A percentile compares a stretch with the other conserved stretches of the same genome.
These are phyloP conservation scores for Lepidopterella palustris DNA, from an alignment of 495 filamentous ascomycete species.

Conservation along the genomic window DNA sequence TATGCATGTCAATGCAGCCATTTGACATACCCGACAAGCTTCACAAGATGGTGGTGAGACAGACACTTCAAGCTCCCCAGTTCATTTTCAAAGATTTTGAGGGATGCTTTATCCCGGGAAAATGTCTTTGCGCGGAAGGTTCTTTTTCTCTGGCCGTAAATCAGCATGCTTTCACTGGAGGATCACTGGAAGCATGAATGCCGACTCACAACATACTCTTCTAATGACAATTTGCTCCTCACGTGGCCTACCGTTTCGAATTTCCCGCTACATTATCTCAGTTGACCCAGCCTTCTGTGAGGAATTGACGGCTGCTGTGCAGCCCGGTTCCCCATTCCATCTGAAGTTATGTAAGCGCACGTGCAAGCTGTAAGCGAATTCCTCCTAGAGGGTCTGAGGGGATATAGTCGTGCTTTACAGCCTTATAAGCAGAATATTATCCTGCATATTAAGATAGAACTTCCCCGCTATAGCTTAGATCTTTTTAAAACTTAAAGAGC, in stretches of 20 bases:
- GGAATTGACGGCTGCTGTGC: no score
- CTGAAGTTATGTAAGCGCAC: no score
- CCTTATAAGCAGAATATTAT: no score
- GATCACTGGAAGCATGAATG: not conserved
- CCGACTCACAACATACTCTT: conserved; percentile 7
- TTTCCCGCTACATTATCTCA: no score
- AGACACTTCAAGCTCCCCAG: conserved; percentile 10
- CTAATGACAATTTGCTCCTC: conserved; percentile 4
- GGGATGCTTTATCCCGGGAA: not conserved
- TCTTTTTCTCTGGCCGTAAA: not conserved
- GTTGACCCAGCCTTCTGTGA: no score
- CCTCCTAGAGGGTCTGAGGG: no score
- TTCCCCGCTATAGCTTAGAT: no score
- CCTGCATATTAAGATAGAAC: no score
- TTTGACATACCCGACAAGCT: conserved; percentile 12
- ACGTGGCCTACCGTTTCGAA: conserved; percentile 8
- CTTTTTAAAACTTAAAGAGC: no score
- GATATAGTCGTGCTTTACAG: no score
- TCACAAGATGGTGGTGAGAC: conserved; percentile 19
- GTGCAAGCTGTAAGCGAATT: no score
- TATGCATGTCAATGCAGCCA: not conserved
- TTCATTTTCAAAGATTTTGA: conserved; percentile 14
- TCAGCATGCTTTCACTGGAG: not conserved
- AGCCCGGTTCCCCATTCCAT: no score
- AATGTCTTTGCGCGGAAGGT: conserved; percentile 1